Evolutionary conservation across 345 rosid genomes (phyloP).

Genomic region (Citropsis articulata): DNA sequence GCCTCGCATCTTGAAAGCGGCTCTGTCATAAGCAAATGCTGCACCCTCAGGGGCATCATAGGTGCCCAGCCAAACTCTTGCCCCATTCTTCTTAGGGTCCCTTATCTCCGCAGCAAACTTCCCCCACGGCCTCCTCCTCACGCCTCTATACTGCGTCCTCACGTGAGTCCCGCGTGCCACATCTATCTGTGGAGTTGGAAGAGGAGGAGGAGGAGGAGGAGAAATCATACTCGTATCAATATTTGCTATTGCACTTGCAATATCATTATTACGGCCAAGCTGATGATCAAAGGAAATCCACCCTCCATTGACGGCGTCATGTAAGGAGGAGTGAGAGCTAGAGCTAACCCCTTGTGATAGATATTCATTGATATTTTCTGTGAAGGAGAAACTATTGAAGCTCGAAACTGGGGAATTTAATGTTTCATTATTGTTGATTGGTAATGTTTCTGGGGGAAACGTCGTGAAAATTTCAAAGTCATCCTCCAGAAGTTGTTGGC

Average conservation of each 20-base stretch:
- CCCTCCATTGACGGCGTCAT: background rate
- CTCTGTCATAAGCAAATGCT: conserved; percentile 18
- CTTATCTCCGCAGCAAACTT: conserved; percentile 70
- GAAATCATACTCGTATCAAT: too few species aligned
- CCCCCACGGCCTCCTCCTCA: conserved; percentile 65
- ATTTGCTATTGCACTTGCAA: background rate
- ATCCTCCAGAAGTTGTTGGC: conserved; percentile 23
- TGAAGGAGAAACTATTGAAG: background rate
- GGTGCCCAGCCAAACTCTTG: conserved; percentile 72
- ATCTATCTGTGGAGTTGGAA: background rate
- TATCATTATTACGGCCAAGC: background rate
- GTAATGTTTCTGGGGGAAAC: background rate
- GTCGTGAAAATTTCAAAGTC: background rate
- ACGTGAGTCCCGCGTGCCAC: background rate
- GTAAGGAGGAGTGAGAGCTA: background rate
- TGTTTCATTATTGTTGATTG: background rate
- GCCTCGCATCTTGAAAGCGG: conserved; percentile 20
- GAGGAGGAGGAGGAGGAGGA: too few species aligned
- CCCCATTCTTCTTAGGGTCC: conserved; percentile 60
- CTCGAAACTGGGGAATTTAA: background rate
- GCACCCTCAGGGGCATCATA: conserved; percentile 42
- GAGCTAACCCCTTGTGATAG: background rate
- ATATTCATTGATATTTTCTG: background rate
- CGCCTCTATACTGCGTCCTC: conserved; percentile 13
- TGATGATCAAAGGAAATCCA: background rate